Evolutionary conservation across 2,329 filamentous ascomycete genomes (phyloP).

Genomic region (Epichloe elymi): DNA sequence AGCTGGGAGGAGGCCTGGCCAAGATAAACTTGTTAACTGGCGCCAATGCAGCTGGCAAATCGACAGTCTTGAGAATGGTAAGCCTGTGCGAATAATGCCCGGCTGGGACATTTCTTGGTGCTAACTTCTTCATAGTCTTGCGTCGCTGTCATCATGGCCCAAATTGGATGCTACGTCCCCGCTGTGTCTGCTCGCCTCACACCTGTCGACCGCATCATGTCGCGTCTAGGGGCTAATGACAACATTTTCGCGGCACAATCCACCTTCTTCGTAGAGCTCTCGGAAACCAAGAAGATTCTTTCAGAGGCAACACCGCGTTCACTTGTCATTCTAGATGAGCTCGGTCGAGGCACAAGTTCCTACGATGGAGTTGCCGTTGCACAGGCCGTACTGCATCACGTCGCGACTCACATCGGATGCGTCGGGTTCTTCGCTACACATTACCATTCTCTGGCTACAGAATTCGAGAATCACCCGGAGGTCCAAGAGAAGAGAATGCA

Average conservation of each 20-base stretch:
- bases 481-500: conserved; percentile 81
- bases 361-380: conserved; percentile 96
- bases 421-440: conserved; percentile 96
- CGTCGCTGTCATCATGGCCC: conserved; percentile 91
- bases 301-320: conserved; percentile 87
- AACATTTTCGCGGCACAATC: conserved; percentile 98
- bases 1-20: conserved; percentile 63
- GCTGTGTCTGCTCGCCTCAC: conserved; percentile 72
- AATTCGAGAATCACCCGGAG: conserved; percentile 83
- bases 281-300: conserved; percentile 96
- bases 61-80: conserved; percentile 89
- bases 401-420: conserved; percentile 85
- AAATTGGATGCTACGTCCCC: conserved; percentile 87
- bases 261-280: conserved; percentile 95
- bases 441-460: conserved; percentile 84
- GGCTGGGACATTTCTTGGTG: background rate
- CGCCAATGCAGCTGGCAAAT: conserved; percentile 95
- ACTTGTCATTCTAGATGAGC: conserved; percentile 90
- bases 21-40: conserved; percentile 90
- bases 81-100: conserved; percentile 15
- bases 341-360: conserved; percentile 85
- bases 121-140: conserved; percentile 52
- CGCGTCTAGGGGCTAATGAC: conserved; percentile 90
- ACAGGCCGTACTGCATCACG: conserved; percentile 91
- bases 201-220: conserved; percentile 96